phyloP scores from a whole-genome alignment of 768 basidiomycete genomes.

The Russula griseocarnosa region DNA sequence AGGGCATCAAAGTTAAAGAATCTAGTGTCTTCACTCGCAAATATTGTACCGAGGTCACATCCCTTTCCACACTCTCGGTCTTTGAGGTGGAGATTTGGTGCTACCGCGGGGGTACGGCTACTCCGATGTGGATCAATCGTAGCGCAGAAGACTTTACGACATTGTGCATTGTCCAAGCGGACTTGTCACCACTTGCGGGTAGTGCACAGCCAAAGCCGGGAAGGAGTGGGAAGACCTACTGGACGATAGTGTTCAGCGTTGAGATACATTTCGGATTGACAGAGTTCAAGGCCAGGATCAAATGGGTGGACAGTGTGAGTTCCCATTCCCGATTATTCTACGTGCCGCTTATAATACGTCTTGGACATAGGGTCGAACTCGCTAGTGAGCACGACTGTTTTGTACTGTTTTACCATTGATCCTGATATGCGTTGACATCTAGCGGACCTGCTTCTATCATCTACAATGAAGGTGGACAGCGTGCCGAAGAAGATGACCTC shows the following conservation, averaged over 20 bases:
- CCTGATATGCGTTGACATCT: constrained; percentile 19
- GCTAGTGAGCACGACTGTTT: constrained; percentile 52
- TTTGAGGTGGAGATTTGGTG: constrained; percentile 87
- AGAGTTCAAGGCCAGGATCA: constrained; percentile 77
- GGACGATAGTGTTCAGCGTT: constrained; percentile 81
- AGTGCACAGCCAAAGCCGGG: constrained; percentile 67
- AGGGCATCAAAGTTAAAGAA: constrained; percentile 71
- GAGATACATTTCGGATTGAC: constrained; percentile 82
- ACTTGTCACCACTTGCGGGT: constrained; percentile 65
- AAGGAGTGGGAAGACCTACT: constrained; percentile 64
- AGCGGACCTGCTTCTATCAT: constrained; percentile 79
- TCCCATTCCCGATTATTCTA: neutral
- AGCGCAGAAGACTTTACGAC: constrained; percentile 68
- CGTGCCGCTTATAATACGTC: constrained; percentile 7
- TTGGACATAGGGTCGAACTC: constrained; percentile 53
- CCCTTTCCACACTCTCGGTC: constrained; percentile 66
- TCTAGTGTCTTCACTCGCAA: constrained; percentile 78
- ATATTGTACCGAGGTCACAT: constrained; percentile 79
- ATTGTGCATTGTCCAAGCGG: constrained; percentile 72
- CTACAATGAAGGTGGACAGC: constrained; percentile 74
- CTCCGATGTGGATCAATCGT: constrained; percentile 73
- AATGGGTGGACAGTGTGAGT: constrained; percentile 76
- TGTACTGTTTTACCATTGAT: neutral
- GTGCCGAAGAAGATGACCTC: constrained; percentile 68
- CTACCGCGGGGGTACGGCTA: constrained; percentile 65